Percentiles rank a stretch among this genome's conserved stretches.
phyloP scores from a whole-genome alignment of 345 rosid species.

The Raphanus raphanistrum region DNA sequence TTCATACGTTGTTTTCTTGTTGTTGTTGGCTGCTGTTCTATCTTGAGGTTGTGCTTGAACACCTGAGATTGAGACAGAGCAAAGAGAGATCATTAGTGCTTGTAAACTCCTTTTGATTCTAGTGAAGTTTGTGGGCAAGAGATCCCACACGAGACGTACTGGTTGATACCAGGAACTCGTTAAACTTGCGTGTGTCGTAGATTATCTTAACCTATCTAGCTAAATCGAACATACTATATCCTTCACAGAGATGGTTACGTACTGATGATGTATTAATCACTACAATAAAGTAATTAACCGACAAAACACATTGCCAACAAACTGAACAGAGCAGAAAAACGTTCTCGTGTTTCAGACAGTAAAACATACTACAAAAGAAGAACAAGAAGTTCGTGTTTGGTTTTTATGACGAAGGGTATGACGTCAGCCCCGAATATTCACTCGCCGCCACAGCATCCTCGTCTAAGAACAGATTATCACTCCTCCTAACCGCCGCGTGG shows the following conservation, averaged over 20 bases:
- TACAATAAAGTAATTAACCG: background rate
- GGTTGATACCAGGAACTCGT: too few species aligned
- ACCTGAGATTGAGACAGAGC: too few species aligned
- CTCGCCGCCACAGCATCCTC: slow-evolving; percentile 54
- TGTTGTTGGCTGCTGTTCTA: too few species aligned
- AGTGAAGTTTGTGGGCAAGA: too few species aligned
- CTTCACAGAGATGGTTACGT: background rate
- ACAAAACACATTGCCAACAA: background rate
- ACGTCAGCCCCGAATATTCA: slow-evolving; percentile 38
- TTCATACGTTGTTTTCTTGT: too few species aligned
- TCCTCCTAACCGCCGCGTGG: slow-evolving; percentile 66
- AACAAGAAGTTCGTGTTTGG: background rate
- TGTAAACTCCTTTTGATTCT: too few species aligned
- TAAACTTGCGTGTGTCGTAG: too few species aligned
- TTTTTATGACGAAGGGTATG: slow-evolving; percentile 28
- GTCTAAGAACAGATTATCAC: slow-evolving; percentile 59
- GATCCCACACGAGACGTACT: too few species aligned
- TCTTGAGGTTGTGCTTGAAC: too few species aligned
- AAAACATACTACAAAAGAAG: background rate
- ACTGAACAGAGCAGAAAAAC: background rate
- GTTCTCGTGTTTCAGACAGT: background rate
- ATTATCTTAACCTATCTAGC: too few species aligned
- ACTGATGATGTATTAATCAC: background rate
- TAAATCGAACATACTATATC: too few species aligned
- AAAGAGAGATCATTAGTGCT: too few species aligned